Conservation (phyloP, 2,329 filamentous ascomycete genomes). For the Tolypocladium nubicola region DNA sequence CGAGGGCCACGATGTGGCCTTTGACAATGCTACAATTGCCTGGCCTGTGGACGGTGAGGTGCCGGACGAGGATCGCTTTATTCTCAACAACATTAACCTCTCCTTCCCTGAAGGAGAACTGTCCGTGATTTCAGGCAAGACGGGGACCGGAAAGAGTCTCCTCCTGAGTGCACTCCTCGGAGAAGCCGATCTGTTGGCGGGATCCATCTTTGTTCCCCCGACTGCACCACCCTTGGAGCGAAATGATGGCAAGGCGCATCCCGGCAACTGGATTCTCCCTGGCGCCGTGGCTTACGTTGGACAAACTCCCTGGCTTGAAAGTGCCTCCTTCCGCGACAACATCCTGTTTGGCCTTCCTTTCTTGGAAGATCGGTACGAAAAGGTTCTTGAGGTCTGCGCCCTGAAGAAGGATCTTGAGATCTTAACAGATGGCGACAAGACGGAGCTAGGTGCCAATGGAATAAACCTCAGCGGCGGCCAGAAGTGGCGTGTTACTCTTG, state of each 20-base stretch:
- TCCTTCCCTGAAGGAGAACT: conserved; percentile 59
- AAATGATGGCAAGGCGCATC: conserved; percentile 51
- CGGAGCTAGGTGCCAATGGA: conserved; percentile 75
- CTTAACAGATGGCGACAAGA: conserved; percentile 65
- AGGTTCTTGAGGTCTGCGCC: conserved; percentile 63
- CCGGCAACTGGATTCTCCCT: conserved; percentile 57
- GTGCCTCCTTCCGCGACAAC: conserved; percentile 68
- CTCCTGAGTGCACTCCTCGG: conserved; percentile 65
- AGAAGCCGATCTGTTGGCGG: conserved; percentile 59
- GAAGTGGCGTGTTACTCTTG: conserved; percentile 72
- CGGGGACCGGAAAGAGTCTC: conserved; percentile 68
- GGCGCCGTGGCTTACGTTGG: conserved; percentile 64
- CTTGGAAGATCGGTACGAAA: conserved; percentile 57
- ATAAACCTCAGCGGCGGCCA: conserved; percentile 79
- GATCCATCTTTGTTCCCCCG: conserved; percentile 45
- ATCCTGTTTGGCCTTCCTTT: conserved; percentile 67
- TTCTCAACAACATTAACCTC: conserved; percentile 53
- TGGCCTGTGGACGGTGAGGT: conserved; percentile 60
- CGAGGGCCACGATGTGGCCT: conserved; percentile 48
- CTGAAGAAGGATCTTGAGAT: conserved; percentile 67
- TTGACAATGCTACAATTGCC: conserved; percentile 58
- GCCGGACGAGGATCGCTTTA: conserved; percentile 49
- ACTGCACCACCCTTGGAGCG: conserved; percentile 41
- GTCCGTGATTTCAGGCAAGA: conserved; percentile 66
- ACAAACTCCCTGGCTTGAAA: conserved; percentile 80